Percentiles rank a stretch among this genome's conserved stretches.
These are phyloP conservation scores for Tolypocladium tropicale DNA, from an alignment of 2,329 filamentous ascomycete genomes.

Conservation along the genomic window DNA sequence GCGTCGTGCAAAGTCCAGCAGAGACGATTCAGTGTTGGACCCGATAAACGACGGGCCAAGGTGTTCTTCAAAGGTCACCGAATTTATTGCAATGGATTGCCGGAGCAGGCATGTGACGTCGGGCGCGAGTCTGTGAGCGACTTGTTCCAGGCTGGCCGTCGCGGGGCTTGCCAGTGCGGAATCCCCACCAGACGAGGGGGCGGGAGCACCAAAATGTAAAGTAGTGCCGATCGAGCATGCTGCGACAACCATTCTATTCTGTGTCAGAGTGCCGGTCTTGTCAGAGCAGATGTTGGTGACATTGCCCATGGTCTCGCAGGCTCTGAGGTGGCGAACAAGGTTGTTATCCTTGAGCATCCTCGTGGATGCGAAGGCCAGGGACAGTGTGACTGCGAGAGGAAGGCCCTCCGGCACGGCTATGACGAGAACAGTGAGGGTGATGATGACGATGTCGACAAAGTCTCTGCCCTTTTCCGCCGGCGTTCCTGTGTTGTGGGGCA, in stretches of 20 bases:
- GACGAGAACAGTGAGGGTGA: slow-evolving; percentile 55
- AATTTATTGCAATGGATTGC: no score
- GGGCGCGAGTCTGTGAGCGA: no score
- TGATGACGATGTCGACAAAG: slow-evolving; percentile 55
- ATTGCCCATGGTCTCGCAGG: slow-evolving; percentile 65
- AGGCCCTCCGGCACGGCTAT: slow-evolving; percentile 59
- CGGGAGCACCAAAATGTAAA: not conserved
- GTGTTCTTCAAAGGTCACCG: no score
- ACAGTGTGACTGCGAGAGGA: slow-evolving; percentile 56
- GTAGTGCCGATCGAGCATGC: slow-evolving; percentile 8
- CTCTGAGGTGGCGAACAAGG: slow-evolving; percentile 53
- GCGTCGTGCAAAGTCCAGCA: no score
- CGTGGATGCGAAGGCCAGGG: slow-evolving; percentile 58
- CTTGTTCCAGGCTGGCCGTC: no score
- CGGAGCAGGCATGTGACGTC: no score
- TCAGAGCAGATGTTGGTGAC: slow-evolving; percentile 69
- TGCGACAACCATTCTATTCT: slow-evolving; percentile 18
- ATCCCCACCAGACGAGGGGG: not conserved
- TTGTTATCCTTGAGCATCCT: slow-evolving; percentile 63
- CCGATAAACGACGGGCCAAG: no score
- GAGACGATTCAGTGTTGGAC: no score
- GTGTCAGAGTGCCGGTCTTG: slow-evolving; percentile 25
- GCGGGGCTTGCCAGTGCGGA: slow-evolving; percentile 11
- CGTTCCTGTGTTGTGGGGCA: slow-evolving; percentile 38
- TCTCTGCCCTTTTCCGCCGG: slow-evolving; percentile 45